These are phyloP conservation scores for Wickerhamiella pararugosa DNA, from an alignment of 1,139 yeast species.

Conservation along the genomic window DNA sequence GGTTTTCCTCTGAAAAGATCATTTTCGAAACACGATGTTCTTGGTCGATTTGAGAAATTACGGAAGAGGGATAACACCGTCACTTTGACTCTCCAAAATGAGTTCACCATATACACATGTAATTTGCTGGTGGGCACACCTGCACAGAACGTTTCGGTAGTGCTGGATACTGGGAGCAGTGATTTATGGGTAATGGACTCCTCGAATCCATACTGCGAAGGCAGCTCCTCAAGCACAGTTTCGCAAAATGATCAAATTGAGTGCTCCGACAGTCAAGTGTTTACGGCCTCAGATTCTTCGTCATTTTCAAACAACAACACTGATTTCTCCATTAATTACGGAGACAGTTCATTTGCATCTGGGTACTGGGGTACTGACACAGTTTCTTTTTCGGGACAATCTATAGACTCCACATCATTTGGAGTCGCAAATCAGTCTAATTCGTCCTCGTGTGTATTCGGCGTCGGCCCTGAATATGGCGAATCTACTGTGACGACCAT, in stretches of 20 bases:
- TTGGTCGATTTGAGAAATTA: too few species aligned
- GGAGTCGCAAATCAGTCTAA: conserved; percentile 43
- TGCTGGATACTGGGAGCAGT: conserved; percentile 33
- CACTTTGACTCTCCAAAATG: conserved; percentile 14
- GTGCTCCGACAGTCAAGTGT: conserved; percentile 2
- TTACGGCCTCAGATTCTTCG: conserved; percentile 4
- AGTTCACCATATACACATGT: conserved; percentile 24
- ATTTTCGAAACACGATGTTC: too few species aligned
- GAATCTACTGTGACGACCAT: conserved; percentile 7
- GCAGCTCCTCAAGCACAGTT: background rate
- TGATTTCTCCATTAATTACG: conserved; percentile 35
- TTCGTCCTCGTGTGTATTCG: conserved; percentile 43
- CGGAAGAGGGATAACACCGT: background rate
- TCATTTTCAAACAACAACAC: conserved; percentile 1
- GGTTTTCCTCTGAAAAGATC: too few species aligned
- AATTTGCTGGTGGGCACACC: conserved; percentile 28
- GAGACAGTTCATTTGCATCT: conserved; percentile 41
- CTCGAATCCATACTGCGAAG: conserved; percentile 15
- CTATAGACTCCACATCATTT: conserved; percentile 33
- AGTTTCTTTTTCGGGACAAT: conserved; percentile 21
- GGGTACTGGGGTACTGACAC: conserved; percentile 51
- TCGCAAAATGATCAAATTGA: background rate
- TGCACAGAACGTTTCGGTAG: conserved; percentile 22
- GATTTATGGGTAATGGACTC: conserved; percentile 28
- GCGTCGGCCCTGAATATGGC: conserved; percentile 32